These are phyloP conservation scores for Dioscorea cayenensis DNA, from an alignment of 116 monocot species.

Conservation along the genomic window DNA sequence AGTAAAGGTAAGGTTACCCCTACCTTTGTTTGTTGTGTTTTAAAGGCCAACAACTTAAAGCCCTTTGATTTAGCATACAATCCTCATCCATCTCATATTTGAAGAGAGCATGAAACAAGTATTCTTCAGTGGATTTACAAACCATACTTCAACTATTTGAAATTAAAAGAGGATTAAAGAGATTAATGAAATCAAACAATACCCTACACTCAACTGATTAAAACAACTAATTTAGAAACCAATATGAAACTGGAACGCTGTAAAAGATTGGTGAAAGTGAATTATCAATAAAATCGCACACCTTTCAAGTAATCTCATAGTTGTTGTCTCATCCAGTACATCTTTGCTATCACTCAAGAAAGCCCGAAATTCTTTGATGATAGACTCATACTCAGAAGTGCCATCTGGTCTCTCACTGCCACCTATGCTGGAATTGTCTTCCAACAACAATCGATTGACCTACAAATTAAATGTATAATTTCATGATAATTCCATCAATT, in stretches of 20 bases:
- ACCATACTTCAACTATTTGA: neutral
- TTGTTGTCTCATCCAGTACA: conserved; percentile 88
- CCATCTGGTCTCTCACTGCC: conserved; percentile 18
- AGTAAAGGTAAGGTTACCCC: too few species aligned
- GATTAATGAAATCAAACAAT: neutral
- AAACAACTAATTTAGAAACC: neutral
- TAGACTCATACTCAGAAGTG: conserved; percentile 52
- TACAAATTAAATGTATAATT: conserved; percentile 9
- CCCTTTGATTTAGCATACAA: too few species aligned
- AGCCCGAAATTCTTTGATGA: conserved; percentile 78
- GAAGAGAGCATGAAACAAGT: neutral
- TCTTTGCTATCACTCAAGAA: conserved; percentile 97
- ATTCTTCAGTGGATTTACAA: neutral
- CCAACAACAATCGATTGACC: conserved; percentile 89
- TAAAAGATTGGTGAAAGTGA: conserved; percentile 1
- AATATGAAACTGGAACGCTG: neutral
- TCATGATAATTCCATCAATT: neutral
- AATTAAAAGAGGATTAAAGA: neutral
- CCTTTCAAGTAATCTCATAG: conserved; percentile 89
- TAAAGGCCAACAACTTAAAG: too few species aligned
- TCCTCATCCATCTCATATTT: neutral
- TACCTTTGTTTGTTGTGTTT: too few species aligned
- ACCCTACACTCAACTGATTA: neutral
- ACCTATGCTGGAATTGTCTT: conserved; percentile 49
- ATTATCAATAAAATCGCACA: conserved; percentile 12